A percentile compares a stretch with the other conserved stretches of the same genome.
Conservation (phyloP, 306 rosid species). For the Vigna reflexopilosa region DNA sequence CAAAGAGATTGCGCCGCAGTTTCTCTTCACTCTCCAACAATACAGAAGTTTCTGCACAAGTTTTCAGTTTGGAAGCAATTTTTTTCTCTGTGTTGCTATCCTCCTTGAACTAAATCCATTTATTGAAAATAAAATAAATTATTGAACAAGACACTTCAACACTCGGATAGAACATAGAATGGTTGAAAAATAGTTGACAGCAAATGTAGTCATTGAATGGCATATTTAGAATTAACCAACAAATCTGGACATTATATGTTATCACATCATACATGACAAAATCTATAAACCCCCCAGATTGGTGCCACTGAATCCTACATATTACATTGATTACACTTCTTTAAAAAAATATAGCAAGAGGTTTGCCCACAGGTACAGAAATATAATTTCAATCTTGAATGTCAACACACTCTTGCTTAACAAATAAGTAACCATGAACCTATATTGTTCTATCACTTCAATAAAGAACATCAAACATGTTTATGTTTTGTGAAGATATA, state of each 20-base stretch:
- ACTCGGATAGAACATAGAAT: conserved; percentile 28
- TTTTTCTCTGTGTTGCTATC: conserved; percentile 89
- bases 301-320: not conserved
- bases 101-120: conserved; percentile 77
- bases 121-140: conserved; percentile 18
- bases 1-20: conserved; percentile 70
- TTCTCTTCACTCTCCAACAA: conserved; percentile 67
- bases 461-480: not conserved
- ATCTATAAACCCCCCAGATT: conserved; percentile 24
- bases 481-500: not conserved
- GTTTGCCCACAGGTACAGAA: not conserved
- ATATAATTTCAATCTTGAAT: conserved; percentile 20
- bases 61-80: conserved; percentile 80
- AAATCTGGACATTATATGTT: conserved; percentile 28
- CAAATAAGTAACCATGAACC: conserved; percentile 18
- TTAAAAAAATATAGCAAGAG: conserved; percentile 21
- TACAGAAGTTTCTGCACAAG: conserved; percentile 61
- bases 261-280: conserved; percentile 30
- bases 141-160: conserved; percentile 21
- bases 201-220: conserved; percentile 21
- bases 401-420: conserved; percentile 14
- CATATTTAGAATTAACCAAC: conserved; percentile 29
- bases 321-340: conserved; percentile 19
- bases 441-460: not conserved
- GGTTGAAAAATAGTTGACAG: conserved; percentile 21